Base-by-base conservation (phyloP, 2,329 filamentous ascomycete genomes). In the Sarocladium brachiariae region DNA sequence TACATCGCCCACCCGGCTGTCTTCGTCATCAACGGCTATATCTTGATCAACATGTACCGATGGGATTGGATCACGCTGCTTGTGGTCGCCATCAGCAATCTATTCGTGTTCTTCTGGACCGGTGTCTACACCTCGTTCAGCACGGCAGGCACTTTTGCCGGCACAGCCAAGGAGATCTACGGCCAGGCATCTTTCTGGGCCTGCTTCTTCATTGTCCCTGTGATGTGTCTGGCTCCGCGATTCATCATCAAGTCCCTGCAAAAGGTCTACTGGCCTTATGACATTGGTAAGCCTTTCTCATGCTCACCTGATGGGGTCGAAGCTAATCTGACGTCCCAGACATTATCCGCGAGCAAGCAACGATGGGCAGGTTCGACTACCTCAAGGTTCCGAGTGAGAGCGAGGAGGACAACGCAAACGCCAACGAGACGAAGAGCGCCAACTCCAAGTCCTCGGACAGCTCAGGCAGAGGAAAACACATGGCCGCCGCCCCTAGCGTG, bases 1-100 rank as follows among this genome's bases (percentile, higher is more conserved):
- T 95, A 93, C 65, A 82, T 96, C 59, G 90, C 84, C 2, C 89
- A 88, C 52, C 87, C 88, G 13, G 84, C 89, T 6, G 84, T 99
- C 52, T 72, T 95, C 58, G 85, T 89, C 35, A 95, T 96, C 74
- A 99, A 99, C 68, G 73, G 85, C 53, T 99, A 97, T 72, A 89
- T 99, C 58, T 74, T 99, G 56, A 83, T 97, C 72, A 99, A 99
- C 70, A 95, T 88, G 1, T 97, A 96, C 68, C 83, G 92, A 54
- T 99, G 93, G 93, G 93, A 99, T 66, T 99, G 92, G 92, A 75
- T 99, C 61, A 95, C 95, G 70, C 69, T 91, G 19, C 73, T 96
- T 53, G 85, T 96, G 55, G 86, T 95, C 49, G 70, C 70, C 21
- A 78, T 97, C 66, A 96, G 90, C 69, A 86, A 87, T 55, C 66